Conservation (phyloP, 2,329 filamentous ascomycete genomes). For the Neonectria neomacrospora region DNA sequence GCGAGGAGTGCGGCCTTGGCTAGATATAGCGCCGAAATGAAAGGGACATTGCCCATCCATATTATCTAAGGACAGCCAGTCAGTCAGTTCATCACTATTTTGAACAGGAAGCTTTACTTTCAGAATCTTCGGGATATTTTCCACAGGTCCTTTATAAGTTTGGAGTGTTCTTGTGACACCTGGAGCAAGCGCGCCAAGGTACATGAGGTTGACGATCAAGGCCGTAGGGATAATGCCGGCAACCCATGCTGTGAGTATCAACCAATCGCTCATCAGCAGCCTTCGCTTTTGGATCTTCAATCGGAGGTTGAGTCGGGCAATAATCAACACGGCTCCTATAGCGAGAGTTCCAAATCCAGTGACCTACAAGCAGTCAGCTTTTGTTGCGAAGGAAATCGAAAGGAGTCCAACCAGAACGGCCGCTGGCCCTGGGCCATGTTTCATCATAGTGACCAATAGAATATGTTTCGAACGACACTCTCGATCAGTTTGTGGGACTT, state of each 20-base stretch:
- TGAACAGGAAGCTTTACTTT: background rate
- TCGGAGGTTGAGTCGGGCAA: slow-evolving; percentile 31
- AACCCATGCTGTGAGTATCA: slow-evolving; percentile 19
- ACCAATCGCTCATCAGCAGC: slow-evolving; percentile 18
- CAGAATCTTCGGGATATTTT: background rate
- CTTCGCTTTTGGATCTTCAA: slow-evolving; percentile 26
- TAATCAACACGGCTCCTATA: background rate
- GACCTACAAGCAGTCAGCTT: background rate
- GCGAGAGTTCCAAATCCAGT: background rate
- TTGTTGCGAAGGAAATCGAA: too few species aligned
- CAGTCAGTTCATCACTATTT: background rate
- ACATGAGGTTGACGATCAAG: slow-evolving; percentile 14
- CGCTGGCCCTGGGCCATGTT: background rate
- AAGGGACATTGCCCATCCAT: slow-evolving; percentile 28
- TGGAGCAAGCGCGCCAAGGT: slow-evolving; percentile 27
- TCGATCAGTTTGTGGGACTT: accelerated
- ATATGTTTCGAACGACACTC: background rate
- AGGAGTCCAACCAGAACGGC: background rate
- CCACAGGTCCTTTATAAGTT: background rate
- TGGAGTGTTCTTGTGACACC: background rate
- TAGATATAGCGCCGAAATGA: slow-evolving; percentile 33
- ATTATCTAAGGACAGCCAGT: slow-evolving; percentile 11
- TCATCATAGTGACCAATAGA: background rate
- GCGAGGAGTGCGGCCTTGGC: slow-evolving; percentile 36
- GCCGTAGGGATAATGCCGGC: slow-evolving; percentile 5